A percentile compares a stretch with the other conserved stretches of the same genome.
Evolutionary conservation across 2,329 filamentous ascomycete species (phyloP).

Genomic region (Diplodia seriata): DNA sequence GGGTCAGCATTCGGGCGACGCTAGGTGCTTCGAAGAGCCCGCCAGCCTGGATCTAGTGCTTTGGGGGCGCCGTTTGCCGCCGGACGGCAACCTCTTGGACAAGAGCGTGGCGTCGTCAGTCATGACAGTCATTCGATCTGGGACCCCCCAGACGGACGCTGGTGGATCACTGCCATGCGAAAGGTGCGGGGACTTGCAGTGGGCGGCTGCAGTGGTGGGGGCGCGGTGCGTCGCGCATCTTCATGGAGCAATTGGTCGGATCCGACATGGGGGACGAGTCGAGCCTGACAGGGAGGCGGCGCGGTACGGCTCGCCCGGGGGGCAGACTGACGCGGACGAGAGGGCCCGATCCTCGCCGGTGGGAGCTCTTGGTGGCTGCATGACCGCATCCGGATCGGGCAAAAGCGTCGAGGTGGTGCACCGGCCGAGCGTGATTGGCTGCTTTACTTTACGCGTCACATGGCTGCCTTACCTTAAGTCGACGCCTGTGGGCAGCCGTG

Average conservation of each 20-base stretch:
- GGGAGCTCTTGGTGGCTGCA: conserved; percentile 1
- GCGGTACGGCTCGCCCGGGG: conserved; percentile 21
- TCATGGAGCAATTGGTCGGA: conserved; percentile 16
- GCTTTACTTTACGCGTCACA: conserved; percentile 10
- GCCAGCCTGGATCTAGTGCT: neutral
- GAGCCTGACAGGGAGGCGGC: conserved; percentile 8
- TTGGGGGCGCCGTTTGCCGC: neutral
- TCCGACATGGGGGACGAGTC: conserved; percentile 12
- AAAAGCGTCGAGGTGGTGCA: neutral
- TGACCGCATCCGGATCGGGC: conserved; percentile 19
- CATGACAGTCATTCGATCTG: conserved; percentile 18
- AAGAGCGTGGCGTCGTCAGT: conserved; percentile 4
- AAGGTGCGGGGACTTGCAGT: conserved; percentile 1
- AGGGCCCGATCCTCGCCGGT: conserved; percentile 11
- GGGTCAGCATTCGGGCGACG: neutral
- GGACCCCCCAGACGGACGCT: neutral
- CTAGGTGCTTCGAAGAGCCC: neutral
- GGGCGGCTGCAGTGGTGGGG: conserved; percentile 17
- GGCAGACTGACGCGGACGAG: conserved; percentile 16
- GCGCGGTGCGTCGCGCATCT: conserved; percentile 8
- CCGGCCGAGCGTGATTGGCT: conserved; percentile 1
- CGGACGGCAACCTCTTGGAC: conserved; percentile 1
- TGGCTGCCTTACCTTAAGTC: conserved; percentile 18
- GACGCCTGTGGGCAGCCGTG: conserved; percentile 7
- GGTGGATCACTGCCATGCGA: conserved; percentile 15